A percentile compares a stretch with the other conserved stretches of the same genome.
phyloP scores from a whole-genome alignment of 2,329 filamentous ascomycete genomes.

The Sporothrix pallida region DNA sequence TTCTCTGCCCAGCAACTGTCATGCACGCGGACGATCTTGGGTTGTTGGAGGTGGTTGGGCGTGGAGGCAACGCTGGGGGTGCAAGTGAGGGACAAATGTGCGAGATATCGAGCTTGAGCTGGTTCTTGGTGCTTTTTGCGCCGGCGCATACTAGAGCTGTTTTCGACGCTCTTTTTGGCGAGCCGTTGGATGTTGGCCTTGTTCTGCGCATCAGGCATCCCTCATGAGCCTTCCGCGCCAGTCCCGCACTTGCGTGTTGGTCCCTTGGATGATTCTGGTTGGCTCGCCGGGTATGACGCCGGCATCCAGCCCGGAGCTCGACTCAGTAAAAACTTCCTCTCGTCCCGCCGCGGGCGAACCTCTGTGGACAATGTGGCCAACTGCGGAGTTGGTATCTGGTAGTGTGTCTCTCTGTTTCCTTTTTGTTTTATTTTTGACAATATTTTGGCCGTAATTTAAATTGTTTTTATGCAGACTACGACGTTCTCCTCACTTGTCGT shows the following conservation, averaged over 20 bases:
- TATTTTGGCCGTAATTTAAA: background rate
- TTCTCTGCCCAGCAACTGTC: background rate
- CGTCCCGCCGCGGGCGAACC: constrained; percentile 2
- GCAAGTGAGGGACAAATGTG: background rate
- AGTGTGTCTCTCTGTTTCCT: background rate
- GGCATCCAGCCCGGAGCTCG: background rate
- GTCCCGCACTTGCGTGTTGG: background rate
- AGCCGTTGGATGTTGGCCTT: background rate
- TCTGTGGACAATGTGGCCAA: background rate
- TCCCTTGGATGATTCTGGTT: background rate
- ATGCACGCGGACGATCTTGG: background rate
- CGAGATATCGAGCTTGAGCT: constrained; percentile 1
- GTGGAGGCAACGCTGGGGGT: background rate
- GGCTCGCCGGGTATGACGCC: constrained; percentile 10
- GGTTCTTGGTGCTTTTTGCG: background rate
- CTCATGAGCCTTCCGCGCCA: background rate
- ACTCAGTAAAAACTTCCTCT: background rate
- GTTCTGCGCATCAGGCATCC: no score
- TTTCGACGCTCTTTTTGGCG: background rate
- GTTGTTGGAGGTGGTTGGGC: background rate
- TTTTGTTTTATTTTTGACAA: background rate
- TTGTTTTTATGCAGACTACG: background rate
- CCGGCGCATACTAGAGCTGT: background rate
- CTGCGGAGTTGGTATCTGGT: background rate
- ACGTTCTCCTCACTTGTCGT: constrained; percentile 1